Base-by-base conservation (phyloP, 2,329 filamentous ascomycete species). In the Fusarium tjaetaba region DNA sequence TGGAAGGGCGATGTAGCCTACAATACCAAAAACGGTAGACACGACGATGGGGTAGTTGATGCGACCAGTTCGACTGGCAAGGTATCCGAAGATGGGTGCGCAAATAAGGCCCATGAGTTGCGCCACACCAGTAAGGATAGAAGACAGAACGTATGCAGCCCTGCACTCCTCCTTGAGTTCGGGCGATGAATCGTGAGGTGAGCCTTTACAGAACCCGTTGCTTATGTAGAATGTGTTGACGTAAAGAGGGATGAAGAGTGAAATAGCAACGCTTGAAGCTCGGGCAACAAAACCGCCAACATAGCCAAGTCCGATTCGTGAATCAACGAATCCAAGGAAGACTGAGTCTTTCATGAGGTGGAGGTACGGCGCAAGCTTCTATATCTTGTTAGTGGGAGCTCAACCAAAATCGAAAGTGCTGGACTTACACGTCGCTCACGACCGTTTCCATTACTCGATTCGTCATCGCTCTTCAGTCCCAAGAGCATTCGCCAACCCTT, bases 231-330 rank as follows among this genome's bases (percentile, higher is more conserved):
- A 97, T 30, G 94, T 92, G 80, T 98, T 98, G 77, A 98, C 91
- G 79, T 93, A 97, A 4, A 99, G 88, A 2, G 96, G 96, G 61
- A 99, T 93, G 83, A 98, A 99, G 11, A 98, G 89, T 2, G 94
- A 97, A 73, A 99, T 97, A 59, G 94, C 96, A 10, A 99, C 96
- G 0, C 95, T 97, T 2, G 95, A 98, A 13, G 96, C 95, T 63
- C 96, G 91, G 15, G 95, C 96, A 5, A 99, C 96, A 78, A 98
- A 98, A 4, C 96, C 96, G 71, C 96, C 96, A 0, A 98, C 85
- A 79, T 98, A 99, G 34, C 93, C 96, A 1, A 98, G 87, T 24
- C 91, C 92, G 70, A 99, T 97, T 75, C 93, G 89, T 15, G 90
- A 87, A 79, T 97, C 93, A 14, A 86, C 90, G 76, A 94, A 90